phyloP scores from a whole-genome alignment of 116 monocot genomes.

The Dioscorea cayenensis region DNA sequence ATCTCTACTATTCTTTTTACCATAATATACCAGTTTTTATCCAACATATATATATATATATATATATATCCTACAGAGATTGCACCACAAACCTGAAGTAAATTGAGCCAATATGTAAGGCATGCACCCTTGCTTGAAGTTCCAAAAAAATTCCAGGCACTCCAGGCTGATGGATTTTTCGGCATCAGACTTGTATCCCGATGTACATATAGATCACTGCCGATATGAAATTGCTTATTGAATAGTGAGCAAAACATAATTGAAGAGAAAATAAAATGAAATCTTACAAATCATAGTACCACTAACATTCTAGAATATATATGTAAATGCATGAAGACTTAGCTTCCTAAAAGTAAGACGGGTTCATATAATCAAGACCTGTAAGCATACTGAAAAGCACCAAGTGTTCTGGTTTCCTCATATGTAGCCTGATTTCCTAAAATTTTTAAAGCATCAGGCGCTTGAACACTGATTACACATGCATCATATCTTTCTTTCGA shows the following conservation, averaged over 20 bases:
- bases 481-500: constrained; percentile 64
- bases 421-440: constrained; percentile 71
- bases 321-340: too few relatives aligned
- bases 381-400: constrained; percentile 75
- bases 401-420: constrained; percentile 77
- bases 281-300: too few relatives aligned
- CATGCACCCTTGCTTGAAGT: constrained; percentile 50
- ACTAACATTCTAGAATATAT: too few relatives aligned
- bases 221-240: neutral
- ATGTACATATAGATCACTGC: constrained; percentile 94
- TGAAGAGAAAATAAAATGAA: too few relatives aligned
- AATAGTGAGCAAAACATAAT: too few relatives aligned
- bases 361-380: constrained; percentile 27
- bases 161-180: constrained; percentile 77
- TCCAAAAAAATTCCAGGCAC: constrained; percentile 97
- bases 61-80: neutral
- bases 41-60: too few relatives aligned
- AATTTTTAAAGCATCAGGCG: constrained; percentile 84
- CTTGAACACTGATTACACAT: constrained; percentile 68
- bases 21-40: too few relatives aligned
- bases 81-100: constrained; percentile 66
- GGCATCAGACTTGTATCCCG: constrained; percentile 84
- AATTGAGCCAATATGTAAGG: constrained; percentile 94
- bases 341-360: too few relatives aligned
- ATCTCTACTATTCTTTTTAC: too few relatives aligned